phyloP scores from a whole-genome alignment of 257 asterid species.

The Nicotiana sylvestris region DNA sequence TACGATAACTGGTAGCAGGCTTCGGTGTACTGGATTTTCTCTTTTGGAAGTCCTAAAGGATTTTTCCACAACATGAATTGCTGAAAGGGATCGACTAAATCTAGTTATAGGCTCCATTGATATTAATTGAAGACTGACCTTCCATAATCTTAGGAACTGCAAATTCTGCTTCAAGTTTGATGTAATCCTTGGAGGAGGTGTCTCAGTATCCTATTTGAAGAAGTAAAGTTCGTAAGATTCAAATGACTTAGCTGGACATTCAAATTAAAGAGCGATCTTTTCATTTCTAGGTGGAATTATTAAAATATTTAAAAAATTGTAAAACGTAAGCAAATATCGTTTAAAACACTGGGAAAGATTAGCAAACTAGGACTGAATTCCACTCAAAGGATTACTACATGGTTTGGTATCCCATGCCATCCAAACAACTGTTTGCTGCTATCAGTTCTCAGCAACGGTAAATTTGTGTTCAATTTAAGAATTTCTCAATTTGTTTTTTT shows the following conservation, averaged over 20 bases:
- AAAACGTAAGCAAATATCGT: background rate
- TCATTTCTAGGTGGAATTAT: background rate
- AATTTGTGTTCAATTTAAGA: background rate
- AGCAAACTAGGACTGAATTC: background rate
- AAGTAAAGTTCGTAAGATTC: conserved; percentile 8
- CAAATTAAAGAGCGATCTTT: background rate
- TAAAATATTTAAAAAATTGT: background rate
- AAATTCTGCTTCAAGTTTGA: conserved; percentile 87
- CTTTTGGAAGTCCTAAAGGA: conserved; percentile 62
- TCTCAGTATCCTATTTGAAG: conserved; percentile 53
- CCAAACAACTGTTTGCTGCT: background rate
- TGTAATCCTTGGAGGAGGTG: conserved; percentile 83
- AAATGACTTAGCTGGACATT: conserved; percentile 7
- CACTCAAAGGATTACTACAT: background rate
- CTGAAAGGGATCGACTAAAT: conserved; percentile 4
- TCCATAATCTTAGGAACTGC: conserved; percentile 74
- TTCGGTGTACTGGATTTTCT: conserved; percentile 54
- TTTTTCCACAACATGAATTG: conserved; percentile 16
- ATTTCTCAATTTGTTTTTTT: background rate
- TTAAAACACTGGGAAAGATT: background rate
- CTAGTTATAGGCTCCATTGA: background rate
- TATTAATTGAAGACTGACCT: conserved; percentile 36
- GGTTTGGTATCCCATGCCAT: conserved; percentile 1
- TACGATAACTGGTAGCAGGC: conserved; percentile 90
- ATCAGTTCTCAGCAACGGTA: background rate